Base-by-base conservation (phyloP, 257 asterid genomes). In the Solanum ossicruentum region DNA sequence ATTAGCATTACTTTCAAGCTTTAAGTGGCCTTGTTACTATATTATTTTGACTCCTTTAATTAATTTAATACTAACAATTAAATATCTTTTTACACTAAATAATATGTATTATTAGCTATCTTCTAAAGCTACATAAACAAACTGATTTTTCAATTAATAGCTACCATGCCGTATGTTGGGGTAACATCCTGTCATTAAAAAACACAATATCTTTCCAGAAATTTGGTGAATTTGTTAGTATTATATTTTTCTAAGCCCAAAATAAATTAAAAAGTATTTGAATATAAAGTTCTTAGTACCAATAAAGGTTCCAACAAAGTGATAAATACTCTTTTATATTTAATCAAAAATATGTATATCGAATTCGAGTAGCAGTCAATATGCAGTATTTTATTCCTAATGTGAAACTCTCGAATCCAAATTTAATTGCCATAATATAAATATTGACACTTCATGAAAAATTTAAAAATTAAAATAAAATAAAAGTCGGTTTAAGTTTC, bases 161-260 rank as follows among this genome's bases (percentile, higher is more conserved):
- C 81, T 55, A 67, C 26, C 70, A 86, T 87, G 89, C 86, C 88
- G 77, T 60, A 66, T 86, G 90, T 85, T 78, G 84, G 89, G 90
- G 85, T 49, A 85, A 88, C 92, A 90, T 84, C 89, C 70, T 75
- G 70, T 75, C 80, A 87, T 88, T 85, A 54, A 80, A 80, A 75
- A 54, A 87, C 60, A 51, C 82, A 77, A 15, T 77, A 51, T 23
- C 47, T 16, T 51, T 77, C 63, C 82, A 52, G 82, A 51, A 83
- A 72, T 55, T 69, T 16, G 13, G 18, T 23, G 20, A 11, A 15
- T 43, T 63, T 75, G 39, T 9, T 41, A 21, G 12, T 51, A 23
- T 23, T 61, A 3, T 49, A 47, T 23, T 23, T 13, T 63, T 61
- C 1, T 10, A 52, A 63, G 11, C 16, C 45, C 3, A 51, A 32